Evolutionary conservation across 352 stramenopile species (phyloP).

Genomic region (Phytopythium mirpurense): DNA sequence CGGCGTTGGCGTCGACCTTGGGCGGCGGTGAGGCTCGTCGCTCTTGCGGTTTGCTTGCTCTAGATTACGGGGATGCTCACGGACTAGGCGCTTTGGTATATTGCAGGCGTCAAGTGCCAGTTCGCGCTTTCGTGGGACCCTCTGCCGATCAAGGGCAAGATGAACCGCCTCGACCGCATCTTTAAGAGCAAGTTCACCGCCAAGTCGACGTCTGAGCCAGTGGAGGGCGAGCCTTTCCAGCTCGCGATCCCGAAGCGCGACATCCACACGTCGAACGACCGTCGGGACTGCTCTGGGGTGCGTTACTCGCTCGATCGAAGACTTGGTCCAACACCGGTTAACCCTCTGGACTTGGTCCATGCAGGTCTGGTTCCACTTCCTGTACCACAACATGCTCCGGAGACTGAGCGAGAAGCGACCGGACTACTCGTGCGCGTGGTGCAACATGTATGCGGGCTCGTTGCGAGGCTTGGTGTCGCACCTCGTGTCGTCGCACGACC

Average conservation of each 20-base stretch:
- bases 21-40: conserved; percentile 36
- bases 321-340: too few species aligned
- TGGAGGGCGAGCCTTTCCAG: conserved; percentile 19
- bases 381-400: conserved; percentile 78
- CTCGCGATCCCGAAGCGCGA: conserved; percentile 39
- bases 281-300: conserved; percentile 26
- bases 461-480: conserved; percentile 68
- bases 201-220: conserved; percentile 9
- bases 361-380: conserved; percentile 81
- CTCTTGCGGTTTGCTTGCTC: not conserved
- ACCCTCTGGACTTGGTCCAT: too few species aligned
- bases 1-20: conserved; percentile 33
- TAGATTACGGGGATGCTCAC: conserved; percentile 8
- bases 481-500: conserved; percentile 71
- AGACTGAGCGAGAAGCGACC: conserved; percentile 78
- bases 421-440: conserved; percentile 80
- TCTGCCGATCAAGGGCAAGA: conserved; percentile 27
- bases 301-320: too few species aligned
- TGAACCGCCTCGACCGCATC: conserved; percentile 35
- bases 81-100: conserved; percentile 1
- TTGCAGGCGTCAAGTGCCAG: conserved; percentile 48
- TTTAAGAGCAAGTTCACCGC: conserved; percentile 30
- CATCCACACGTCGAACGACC: conserved; percentile 7
- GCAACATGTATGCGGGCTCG: conserved; percentile 75
- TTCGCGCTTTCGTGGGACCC: conserved; percentile 46